Conservation (phyloP, 805 yeast genomes). For the Ogataea pini region DNA sequence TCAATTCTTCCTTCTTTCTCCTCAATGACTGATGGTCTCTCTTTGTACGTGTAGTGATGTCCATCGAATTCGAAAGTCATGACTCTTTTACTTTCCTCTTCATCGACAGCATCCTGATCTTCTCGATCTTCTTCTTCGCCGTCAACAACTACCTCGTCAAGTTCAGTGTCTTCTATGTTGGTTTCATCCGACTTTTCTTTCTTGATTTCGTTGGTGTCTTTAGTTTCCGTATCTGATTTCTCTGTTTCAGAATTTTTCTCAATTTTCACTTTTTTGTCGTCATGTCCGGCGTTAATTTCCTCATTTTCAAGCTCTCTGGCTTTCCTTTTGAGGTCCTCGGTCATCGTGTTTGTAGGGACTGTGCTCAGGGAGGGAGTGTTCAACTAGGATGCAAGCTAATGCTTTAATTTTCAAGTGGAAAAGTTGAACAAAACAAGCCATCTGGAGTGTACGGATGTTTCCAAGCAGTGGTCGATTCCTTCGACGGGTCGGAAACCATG, state of each 20-base stretch:
- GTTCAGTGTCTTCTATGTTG: conserved; percentile 3
- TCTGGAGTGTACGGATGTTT: neutral
- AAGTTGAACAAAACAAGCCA: neutral
- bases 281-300: conserved; percentile 15
- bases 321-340: conserved; percentile 4
- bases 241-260: conserved; percentile 8
- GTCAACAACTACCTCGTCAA: neutral
- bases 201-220: neutral
- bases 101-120: conserved; percentile 37
- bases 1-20: conserved; percentile 92
- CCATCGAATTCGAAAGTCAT: conserved; percentile 70
- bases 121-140: conserved; percentile 30
- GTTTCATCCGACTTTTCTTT: conserved; percentile 11
- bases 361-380: too few species aligned
- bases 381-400: too few species aligned
- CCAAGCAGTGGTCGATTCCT: too few species aligned
- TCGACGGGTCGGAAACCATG: too few species aligned
- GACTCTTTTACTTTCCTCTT: conserved; percentile 44
- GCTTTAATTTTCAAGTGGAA: neutral
- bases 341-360: neutral
- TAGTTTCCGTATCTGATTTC: conserved; percentile 24
- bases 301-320: conserved; percentile 16
- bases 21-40: conserved; percentile 91
- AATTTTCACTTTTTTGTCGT: conserved; percentile 13
- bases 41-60: conserved; percentile 76